A percentile compares a stretch with the other conserved stretches of the same genome.
These are phyloP conservation scores for Pythium aquatile DNA, from an alignment of 352 stramenopile species.

Conservation along the genomic window DNA sequence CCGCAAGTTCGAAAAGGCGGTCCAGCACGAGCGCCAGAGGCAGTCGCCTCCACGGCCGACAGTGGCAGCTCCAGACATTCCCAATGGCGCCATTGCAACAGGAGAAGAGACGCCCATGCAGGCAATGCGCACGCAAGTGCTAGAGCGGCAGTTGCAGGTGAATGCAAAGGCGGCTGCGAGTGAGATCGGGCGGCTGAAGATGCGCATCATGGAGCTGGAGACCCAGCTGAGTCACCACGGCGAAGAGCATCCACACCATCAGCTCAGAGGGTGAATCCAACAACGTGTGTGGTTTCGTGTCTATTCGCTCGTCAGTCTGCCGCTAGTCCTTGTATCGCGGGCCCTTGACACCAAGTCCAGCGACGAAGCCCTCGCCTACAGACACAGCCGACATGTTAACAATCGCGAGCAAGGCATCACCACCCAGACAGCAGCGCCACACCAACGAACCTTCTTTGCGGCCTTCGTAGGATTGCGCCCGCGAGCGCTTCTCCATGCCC, in stretches of 20 bases:
- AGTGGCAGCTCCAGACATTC: background rate
- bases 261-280: background rate
- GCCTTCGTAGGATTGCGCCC: constrained; percentile 50
- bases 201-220: constrained; percentile 70
- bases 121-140: constrained; percentile 52
- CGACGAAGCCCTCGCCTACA: constrained; percentile 77
- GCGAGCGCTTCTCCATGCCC: constrained; percentile 62
- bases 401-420: background rate
- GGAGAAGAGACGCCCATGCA: constrained; percentile 27
- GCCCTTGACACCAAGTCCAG: constrained; percentile 72
- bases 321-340: constrained; percentile 56
- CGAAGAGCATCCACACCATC: background rate
- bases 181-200: constrained; percentile 59
- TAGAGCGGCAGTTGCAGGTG: constrained; percentile 66
- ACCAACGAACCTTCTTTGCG: constrained; percentile 61
- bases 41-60: background rate
- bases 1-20: constrained; percentile 65
- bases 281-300: background rate
- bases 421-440: background rate
- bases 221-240: constrained; percentile 12
- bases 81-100: background rate
- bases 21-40: constrained; percentile 21
- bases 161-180: constrained; percentile 57
- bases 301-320: constrained; percentile 2
- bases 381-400: background rate